phyloP scores from a whole-genome alignment of 2,329 filamentous ascomycete species.

The Fusarium solani-melongenae region DNA sequence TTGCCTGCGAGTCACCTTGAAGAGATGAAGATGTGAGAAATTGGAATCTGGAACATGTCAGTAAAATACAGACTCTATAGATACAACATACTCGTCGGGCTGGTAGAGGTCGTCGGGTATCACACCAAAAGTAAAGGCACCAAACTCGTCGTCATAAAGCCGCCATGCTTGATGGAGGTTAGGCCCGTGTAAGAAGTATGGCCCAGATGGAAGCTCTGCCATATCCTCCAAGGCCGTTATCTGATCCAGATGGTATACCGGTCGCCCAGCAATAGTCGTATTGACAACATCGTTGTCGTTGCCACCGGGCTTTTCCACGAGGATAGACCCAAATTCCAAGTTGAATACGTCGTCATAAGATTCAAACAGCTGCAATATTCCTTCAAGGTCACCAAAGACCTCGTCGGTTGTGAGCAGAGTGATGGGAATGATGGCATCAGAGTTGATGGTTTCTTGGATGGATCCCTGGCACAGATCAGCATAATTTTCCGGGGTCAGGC shows the following conservation, averaged over 20 bases:
- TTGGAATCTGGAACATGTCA: conserved; percentile 45
- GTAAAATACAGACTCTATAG: neutral
- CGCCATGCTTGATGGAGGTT: conserved; percentile 56
- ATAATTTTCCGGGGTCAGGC: neutral
- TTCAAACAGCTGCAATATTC: conserved; percentile 47
- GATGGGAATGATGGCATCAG: conserved; percentile 54
- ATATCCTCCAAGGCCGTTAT: conserved; percentile 32
- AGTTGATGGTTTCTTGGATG: conserved; percentile 55
- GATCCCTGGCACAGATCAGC: conserved; percentile 46
- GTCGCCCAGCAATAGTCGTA: neutral
- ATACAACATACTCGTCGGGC: conserved; percentile 38
- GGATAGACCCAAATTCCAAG: conserved; percentile 51
- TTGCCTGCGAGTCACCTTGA: conserved; percentile 41
- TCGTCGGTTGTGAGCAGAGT: conserved; percentile 53
- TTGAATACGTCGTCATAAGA: conserved; percentile 53
- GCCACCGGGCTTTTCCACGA: conserved; percentile 51
- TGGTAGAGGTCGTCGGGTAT: conserved; percentile 48
- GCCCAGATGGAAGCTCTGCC: conserved; percentile 50
- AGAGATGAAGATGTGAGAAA: conserved; percentile 42
- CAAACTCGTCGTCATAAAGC: conserved; percentile 52
- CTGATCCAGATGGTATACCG: conserved; percentile 38
- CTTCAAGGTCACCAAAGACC: conserved; percentile 51
- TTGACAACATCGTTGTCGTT: conserved; percentile 19
- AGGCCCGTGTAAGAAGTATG: conserved; percentile 55
- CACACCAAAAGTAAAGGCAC: conserved; percentile 52